Percentiles rank a stretch among this genome's conserved stretches.
Evolutionary conservation across 2,329 filamentous ascomycete genomes (phyloP).

Genomic region (Chrysosporium keratinophilum): DNA sequence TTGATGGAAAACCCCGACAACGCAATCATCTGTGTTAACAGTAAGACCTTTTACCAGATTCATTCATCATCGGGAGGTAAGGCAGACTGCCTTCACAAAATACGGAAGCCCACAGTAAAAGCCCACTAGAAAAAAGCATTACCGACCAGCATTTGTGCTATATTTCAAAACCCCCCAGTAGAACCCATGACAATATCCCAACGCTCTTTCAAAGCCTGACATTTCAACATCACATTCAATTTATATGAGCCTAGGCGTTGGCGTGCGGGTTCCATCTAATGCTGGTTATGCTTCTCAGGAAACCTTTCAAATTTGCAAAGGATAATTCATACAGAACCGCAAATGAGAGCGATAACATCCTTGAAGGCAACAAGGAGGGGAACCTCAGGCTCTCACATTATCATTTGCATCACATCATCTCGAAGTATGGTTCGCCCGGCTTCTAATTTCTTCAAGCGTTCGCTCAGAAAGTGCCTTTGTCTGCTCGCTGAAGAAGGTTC

Average conservation of each 20-base stretch:
- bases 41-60: conserved; percentile 41
- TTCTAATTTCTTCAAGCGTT: neutral
- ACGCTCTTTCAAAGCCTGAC: too few relatives aligned
- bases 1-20: neutral
- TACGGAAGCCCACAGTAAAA: neutral
- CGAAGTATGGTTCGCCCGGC: neutral
- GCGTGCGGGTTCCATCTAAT: too few relatives aligned
- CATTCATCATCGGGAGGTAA: conserved; percentile 33
- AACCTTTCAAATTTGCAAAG: too few relatives aligned
- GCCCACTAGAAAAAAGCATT: too few relatives aligned
- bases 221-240: too few relatives aligned
- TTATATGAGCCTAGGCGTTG: too few relatives aligned
- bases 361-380: neutral
- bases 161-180: neutral
- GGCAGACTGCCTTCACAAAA: neutral
- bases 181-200: too few relatives aligned
- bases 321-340: too few relatives aligned
- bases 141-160: too few relatives aligned
- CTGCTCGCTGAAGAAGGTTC: conserved; percentile 5
- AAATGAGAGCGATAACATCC: too few relatives aligned
- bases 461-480: neutral
- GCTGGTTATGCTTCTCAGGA: too few relatives aligned
- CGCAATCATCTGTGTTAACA: conserved; percentile 3
- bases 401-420: neutral
- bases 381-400: neutral